phyloP scores from a whole-genome alignment of 108 stramenopile species.

The Cyclotella sp. region DNA sequence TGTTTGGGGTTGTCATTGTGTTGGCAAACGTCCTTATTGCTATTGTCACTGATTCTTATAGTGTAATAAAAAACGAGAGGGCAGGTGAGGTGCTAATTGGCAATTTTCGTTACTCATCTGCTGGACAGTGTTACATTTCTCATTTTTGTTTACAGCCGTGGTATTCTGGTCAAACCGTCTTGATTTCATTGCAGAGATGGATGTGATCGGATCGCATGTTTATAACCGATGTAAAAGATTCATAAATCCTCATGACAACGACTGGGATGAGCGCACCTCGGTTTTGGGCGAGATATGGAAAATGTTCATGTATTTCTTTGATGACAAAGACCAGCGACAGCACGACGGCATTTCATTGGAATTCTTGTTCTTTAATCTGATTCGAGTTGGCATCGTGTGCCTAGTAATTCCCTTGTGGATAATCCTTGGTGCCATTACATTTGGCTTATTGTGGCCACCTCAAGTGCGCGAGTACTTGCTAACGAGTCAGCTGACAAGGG shows the following conservation, averaged over 20 bases:
- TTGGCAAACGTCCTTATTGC: constrained; percentile 78
- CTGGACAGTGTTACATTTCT: not conserved
- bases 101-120: not conserved
- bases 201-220: constrained; percentile 36
- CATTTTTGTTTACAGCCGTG: constrained; percentile 40
- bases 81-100: constrained; percentile 33
- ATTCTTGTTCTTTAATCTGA: constrained; percentile 16
- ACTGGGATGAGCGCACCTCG: constrained; percentile 14
- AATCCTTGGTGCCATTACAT: constrained; percentile 54
- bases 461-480: constrained; percentile 67
- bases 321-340: constrained; percentile 14
- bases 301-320: constrained; percentile 50
- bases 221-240: not conserved
- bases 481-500: constrained; percentile 24
- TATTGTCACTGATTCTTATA: constrained; percentile 76
- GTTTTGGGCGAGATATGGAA: constrained; percentile 44
- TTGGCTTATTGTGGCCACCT: constrained; percentile 80
- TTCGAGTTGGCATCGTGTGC: constrained; percentile 47
- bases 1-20: constrained; percentile 55
- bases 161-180: constrained; percentile 70
- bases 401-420: constrained; percentile 77
- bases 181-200: constrained; percentile 66
- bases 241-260: not conserved
- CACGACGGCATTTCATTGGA: constrained; percentile 23
- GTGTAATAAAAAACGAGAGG: constrained; percentile 55